Percentiles rank a stretch among this genome's conserved stretches.
phyloP scores from a whole-genome alignment of 1,139 yeast genomes.

The Candida gigantensis region DNA sequence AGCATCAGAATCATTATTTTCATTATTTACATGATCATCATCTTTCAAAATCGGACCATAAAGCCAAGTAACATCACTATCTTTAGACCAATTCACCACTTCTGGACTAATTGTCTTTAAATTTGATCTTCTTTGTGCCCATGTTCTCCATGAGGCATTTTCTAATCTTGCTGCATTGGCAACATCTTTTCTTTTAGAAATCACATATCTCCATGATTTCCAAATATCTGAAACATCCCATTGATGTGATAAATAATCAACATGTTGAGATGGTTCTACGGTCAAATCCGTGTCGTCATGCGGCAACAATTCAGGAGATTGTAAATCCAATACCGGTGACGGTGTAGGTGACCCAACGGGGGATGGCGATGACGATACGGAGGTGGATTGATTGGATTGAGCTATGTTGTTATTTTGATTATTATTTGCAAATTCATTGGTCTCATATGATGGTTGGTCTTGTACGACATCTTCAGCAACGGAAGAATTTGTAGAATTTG shows the following conservation, averaged over 20 bases:
- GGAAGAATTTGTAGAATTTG: slow-evolving; percentile 2
- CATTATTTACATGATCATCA: slow-evolving; percentile 19
- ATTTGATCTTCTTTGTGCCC: slow-evolving; percentile 76
- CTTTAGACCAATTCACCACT: slow-evolving; percentile 76
- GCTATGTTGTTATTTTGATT: not conserved
- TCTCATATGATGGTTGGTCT: slow-evolving; percentile 2
- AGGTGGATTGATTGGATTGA: slow-evolving; percentile 8
- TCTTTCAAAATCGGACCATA: slow-evolving; percentile 73
- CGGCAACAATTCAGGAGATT: slow-evolving; percentile 49
- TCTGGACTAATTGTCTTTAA: slow-evolving; percentile 73
- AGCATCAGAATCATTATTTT: slow-evolving; percentile 17
- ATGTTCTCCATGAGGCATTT: slow-evolving; percentile 84
- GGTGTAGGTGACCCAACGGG: slow-evolving; percentile 16
- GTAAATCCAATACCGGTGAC: slow-evolving; percentile 14
- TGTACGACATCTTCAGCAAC: slow-evolving; percentile 3
- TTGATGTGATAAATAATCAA: slow-evolving; percentile 89
- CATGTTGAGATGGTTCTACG: slow-evolving; percentile 84
- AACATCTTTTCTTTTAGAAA: slow-evolving; percentile 72
- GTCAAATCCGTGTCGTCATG: slow-evolving; percentile 86
- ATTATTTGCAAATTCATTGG: not conserved
- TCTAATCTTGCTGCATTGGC: slow-evolving; percentile 70
- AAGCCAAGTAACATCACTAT: slow-evolving; percentile 78
- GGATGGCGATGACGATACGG: slow-evolving; percentile 15
- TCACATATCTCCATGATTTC: slow-evolving; percentile 93
- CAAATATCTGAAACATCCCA: slow-evolving; percentile 96